Base-by-base conservation (phyloP, 78 protist genomes). In the Chrysochromulina parva region DNA sequence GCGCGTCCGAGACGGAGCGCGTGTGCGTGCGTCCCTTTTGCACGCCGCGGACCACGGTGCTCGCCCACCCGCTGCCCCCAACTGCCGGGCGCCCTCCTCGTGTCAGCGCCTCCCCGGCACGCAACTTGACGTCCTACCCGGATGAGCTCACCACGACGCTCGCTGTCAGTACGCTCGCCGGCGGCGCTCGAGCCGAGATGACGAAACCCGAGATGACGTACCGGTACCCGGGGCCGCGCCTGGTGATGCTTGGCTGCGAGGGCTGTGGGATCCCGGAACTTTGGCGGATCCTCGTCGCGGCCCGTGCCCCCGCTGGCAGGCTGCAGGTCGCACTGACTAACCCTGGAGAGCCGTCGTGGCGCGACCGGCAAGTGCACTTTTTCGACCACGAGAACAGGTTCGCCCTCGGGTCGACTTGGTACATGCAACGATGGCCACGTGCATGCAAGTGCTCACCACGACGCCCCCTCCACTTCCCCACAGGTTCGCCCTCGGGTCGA, bases 211-310 rank as follows among this genome's bases (percentile, higher is more conserved):
- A n/a, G n/a, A n/a, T n/a, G n/a, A n/a, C n/a, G n/a, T n/a, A n/a
- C n/a, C n/a, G 13, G 7, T 69, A 69, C 50, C 78, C 71, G 3
- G 71, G 71, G 19, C 71, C 78, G 50, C 11, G 50, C 7, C 10
- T 69, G 50, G 78, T 69, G 50, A 69, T 69, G 50, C 50, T 69
- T 50, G 78, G 78, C 13, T 69, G 78, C 78, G 78, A 69, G 78
- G 78, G 78, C 7, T 69, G 78, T 11, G 78, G 78, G 50, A 50
- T 24, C 28, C 73, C 19, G 7, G 19, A 16, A 14, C n/a, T 66
- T 16, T 66, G 73, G 73, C 7, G 73, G 47, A 24, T 14, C 28
- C 73, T 66, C 73, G n/a, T 66, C 73, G 73, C 73, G 47, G 14
- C 28, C n/a, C 62, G 10, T n/a, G n/a, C n/a, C n/a, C n/a, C n/a